Evolutionary conservation across 2,329 filamentous ascomycete species (phyloP), one percentile per base, ranked within the genome.

Genomic region (Fusarium sp.): DNA sequence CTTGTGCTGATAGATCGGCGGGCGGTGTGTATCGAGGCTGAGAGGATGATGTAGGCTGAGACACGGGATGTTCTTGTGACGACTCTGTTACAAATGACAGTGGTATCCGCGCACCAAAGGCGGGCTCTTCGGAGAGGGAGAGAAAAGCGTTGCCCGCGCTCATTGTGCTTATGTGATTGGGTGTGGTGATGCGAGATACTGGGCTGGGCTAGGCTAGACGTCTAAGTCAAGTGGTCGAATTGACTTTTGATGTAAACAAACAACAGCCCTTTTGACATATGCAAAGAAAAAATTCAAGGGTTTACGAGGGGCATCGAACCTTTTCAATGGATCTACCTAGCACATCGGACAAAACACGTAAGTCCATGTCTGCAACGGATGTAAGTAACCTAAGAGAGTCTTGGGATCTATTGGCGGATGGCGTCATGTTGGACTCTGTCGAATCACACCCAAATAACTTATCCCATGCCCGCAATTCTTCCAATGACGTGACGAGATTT

Each of bases 401-500:
- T 36, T 17, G 44, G 59, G 33, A 61, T 50, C 34, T 55, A 51
- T 58, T 11, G 38, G 64, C 45, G 54, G 61, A 73, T 73, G 69
- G 71, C 68, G 71, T 70, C 70, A 73, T 73, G 61, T 26, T 11
- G 14, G 22, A 31, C 39, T 42, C 39, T 42, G 55, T 63, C 71
- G 70, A 73, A 73, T 73, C 70, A 73, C 22, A 17, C 43, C 33
- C 11, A 7, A n/a, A 38, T 44, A 14, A 44, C 24, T 57, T 71
- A 68, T 73, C 51, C 60, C 55, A 58, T 56, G 57, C 63, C 62
- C 63, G 58, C 66, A 71, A 68, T 60, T 64, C 22, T 15, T 47
- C 11, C 45, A 49, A 73, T 72, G 65, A 50, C 70, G 68, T 73
- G 70, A 71, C 68, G 15, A 53, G 55, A 11, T 33, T 51, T 34